A percentile compares a stretch with the other conserved stretches of the same genome.
Conservation (phyloP, 1,139 yeast genomes). For the Candida sp. region DNA sequence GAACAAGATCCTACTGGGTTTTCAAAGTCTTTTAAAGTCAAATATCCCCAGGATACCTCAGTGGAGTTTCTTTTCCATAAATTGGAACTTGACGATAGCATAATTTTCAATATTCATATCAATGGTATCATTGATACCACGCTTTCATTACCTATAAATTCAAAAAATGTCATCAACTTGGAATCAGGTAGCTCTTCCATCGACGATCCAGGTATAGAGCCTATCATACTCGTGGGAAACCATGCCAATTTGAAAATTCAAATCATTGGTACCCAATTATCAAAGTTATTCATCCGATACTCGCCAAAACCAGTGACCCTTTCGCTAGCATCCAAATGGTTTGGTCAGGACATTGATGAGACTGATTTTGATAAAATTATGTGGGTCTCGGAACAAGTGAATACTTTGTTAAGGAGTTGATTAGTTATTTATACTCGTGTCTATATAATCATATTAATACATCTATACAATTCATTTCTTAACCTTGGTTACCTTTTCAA, state of each 20-base stretch:
- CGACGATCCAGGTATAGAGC: constrained; percentile 29
- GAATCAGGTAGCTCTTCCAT: constrained; percentile 13
- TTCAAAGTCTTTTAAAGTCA: constrained; percentile 13
- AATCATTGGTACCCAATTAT: constrained; percentile 42
- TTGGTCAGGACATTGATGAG: constrained; percentile 31
- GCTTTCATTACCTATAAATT: constrained; percentile 36
- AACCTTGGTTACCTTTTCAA: constrained; percentile 25
- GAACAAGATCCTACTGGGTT: constrained; percentile 18
- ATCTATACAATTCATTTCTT: constrained; percentile 8
- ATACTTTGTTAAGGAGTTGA: constrained; percentile 12
- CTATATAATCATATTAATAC: too few species aligned
- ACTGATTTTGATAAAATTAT: constrained; percentile 41
- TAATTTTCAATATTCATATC: constrained; percentile 32
- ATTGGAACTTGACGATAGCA: constrained; percentile 31
- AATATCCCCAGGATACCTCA: constrained; percentile 13
- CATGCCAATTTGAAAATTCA: constrained; percentile 38
- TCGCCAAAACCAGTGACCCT: constrained; percentile 14
- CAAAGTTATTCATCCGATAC: constrained; percentile 24
- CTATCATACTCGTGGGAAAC: constrained; percentile 37
- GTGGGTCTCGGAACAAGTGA: constrained; percentile 35
- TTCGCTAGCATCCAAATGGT: constrained; percentile 42
- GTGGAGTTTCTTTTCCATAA: constrained; percentile 30
- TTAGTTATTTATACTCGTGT: neutral
- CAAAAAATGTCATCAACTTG: constrained; percentile 25
- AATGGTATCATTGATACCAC: constrained; percentile 43